Percentiles rank a stretch among this genome's conserved stretches.
phyloP scores from a whole-genome alignment of 345 rosid species.

The Crucihimalaya himalaica region DNA sequence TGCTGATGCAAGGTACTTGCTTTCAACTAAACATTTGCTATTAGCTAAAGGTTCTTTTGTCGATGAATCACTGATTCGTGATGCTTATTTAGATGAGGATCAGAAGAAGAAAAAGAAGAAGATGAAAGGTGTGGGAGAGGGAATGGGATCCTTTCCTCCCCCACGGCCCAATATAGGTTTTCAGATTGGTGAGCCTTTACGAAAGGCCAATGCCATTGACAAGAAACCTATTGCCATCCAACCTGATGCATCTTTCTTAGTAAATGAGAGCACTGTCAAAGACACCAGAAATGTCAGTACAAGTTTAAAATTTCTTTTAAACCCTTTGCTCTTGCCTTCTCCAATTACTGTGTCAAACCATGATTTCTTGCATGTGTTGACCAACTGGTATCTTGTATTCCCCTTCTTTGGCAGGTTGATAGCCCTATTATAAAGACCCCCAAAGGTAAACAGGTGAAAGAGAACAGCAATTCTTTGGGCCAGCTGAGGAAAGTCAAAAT shows the following conservation, averaged over 20 bases:
- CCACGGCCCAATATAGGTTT: conserved; percentile 47
- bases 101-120: conserved; percentile 84
- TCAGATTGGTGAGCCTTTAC: conserved; percentile 51
- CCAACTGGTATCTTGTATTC: conserved; percentile 22
- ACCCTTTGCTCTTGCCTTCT: conserved; percentile 1
- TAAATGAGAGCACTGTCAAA: conserved; percentile 47
- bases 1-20: conserved; percentile 91
- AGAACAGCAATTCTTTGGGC: conserved; percentile 40
- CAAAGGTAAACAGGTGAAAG: conserved; percentile 62
- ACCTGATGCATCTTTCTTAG: conserved; percentile 44
- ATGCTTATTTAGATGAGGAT: conserved; percentile 59
- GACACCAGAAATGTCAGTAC: conserved; percentile 65
- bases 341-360: not conserved
- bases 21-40: conserved; percentile 24
- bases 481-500: conserved; percentile 68
- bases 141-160: conserved; percentile 47
- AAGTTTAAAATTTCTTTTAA: not conserved
- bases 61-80: conserved; percentile 20
- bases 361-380: conserved; percentile 17
- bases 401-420: conserved; percentile 61
- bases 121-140: conserved; percentile 48
- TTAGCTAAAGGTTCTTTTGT: conserved; percentile 1
- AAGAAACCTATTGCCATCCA: conserved; percentile 48
- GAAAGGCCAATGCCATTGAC: conserved; percentile 52
- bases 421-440: conserved; percentile 48